Conservation (phyloP, 2,329 filamentous ascomycete species). For the Arachnomyces sp. region DNA sequence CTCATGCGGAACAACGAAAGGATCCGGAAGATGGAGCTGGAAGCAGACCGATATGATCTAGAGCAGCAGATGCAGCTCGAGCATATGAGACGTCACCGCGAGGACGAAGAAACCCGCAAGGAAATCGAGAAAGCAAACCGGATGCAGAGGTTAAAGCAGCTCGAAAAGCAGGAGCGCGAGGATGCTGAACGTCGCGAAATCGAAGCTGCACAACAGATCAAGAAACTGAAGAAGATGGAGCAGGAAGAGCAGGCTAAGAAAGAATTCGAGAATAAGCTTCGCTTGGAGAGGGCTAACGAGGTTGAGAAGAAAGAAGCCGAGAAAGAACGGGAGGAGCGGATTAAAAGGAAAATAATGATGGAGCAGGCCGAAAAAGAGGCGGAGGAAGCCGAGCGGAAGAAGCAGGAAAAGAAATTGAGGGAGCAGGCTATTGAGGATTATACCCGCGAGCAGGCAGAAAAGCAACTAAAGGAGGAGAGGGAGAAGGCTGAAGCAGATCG, state of each 20-base stretch:
- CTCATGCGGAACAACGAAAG: conserved; percentile 7
- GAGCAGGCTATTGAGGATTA: conserved; percentile 48
- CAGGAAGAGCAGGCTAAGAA: conserved; percentile 15
- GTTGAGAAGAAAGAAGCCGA: conserved; percentile 37
- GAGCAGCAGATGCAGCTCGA: conserved; percentile 28
- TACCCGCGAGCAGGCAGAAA: conserved; percentile 44
- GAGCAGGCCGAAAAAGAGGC: conserved; percentile 24
- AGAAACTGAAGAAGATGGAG: conserved; percentile 25
- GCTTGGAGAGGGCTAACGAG: conserved; percentile 21
- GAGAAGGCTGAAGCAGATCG: conserved; percentile 45
- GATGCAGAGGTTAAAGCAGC: conserved; percentile 24
- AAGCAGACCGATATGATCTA: conserved; percentile 27
- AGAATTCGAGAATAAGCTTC: conserved; percentile 17
- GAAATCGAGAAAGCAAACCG: conserved; percentile 17
- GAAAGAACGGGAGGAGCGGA: conserved; percentile 44
- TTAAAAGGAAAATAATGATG: conserved; percentile 26
- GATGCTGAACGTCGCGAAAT: conserved; percentile 12
- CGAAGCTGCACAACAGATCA: conserved; percentile 27
- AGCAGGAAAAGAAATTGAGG: conserved; percentile 35
- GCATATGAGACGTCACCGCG: conserved; percentile 24
- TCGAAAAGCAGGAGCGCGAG: background rate
- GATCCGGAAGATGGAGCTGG: conserved; percentile 20
- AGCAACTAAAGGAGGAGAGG: conserved; percentile 40
- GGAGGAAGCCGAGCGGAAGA: conserved; percentile 26
- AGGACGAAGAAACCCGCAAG: conserved; percentile 18